Conservation (phyloP, 108 stramenopile species). For the Fistulifera pelliculosa region DNA sequence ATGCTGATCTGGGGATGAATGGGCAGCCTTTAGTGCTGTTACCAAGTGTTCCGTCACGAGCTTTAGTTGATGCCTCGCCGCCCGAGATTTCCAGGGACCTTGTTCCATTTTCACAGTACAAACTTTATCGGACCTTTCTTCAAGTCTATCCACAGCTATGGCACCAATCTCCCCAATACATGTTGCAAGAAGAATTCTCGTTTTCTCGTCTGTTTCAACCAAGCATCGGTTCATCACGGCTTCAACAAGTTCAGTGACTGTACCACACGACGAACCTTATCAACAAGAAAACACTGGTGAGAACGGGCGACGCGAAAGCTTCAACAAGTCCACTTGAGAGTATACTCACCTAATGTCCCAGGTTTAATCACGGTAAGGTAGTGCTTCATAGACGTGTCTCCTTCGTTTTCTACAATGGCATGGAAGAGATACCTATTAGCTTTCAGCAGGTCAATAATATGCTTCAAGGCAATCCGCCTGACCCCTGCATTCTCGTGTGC, state of each 20-base stretch:
- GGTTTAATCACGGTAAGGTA: constrained; percentile 52
- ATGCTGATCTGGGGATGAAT: constrained; percentile 61
- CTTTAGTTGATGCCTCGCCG: constrained; percentile 49
- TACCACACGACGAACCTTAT: constrained; percentile 22
- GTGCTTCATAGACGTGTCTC: constrained; percentile 34
- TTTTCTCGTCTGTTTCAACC: constrained; percentile 44
- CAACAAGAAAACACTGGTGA: background rate
- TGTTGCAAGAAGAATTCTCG: constrained; percentile 46
- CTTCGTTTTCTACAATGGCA: constrained; percentile 52
- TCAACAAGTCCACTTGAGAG: background rate
- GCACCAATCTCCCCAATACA: constrained; percentile 83
- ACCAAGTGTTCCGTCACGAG: constrained; percentile 72
- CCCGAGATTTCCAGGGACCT: constrained; percentile 73
- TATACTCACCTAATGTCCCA: background rate
- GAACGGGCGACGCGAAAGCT: background rate
- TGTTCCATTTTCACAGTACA: constrained; percentile 51
- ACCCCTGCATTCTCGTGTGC: constrained; percentile 70
- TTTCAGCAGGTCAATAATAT: constrained; percentile 57
- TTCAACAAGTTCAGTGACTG: constrained; percentile 50
- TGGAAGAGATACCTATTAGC: constrained; percentile 61
- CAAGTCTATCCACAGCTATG: constrained; percentile 52
- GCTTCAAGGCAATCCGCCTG: constrained; percentile 49
- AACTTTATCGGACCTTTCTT: constrained; percentile 4
- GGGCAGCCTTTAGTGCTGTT: constrained; percentile 53
- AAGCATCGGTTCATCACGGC: constrained; percentile 55